Base-by-base conservation (phyloP, 1,139 yeast species). In the Protomyces macrosporus region DNA sequence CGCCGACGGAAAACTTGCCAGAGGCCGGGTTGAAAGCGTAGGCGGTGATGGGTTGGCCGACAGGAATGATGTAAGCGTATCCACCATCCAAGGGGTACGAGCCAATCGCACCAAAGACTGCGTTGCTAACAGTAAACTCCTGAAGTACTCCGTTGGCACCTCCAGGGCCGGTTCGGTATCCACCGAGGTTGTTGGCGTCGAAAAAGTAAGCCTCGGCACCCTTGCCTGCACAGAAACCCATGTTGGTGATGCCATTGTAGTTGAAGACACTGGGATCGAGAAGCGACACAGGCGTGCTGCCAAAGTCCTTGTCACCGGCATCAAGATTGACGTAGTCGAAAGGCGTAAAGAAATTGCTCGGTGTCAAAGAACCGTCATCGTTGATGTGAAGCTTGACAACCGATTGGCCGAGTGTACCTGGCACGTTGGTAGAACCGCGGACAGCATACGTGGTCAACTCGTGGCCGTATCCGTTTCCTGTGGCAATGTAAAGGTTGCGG, bases 1-100 rank as follows among this genome's bases (percentile, higher is more conserved):
- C 58, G 9, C 51, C 58, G n/a, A 32, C 23, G 16, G 58, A 39
- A 35, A 54, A 54, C 10, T 32, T 50, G 37, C 37, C 37, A 16
- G 53, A 32, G 33, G 48, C 40, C 9, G 50, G 37, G 23, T 23
- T 32, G 37, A 54, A 54, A 10, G 36, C 35, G 32, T 54, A 54
- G 14, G 58, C 58, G 10, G 37, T 42, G 50, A 39, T 39, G 16
- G 40, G 48, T 4, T 40, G 36, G 1, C 58, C 58, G 7, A 42
- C 58, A 10, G 58, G 58, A 6, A 23, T 39, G 51, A 54, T 39
- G 37, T 54, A 54, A 3, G 50, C 51, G 37, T 54, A 54, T 6
- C 58, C 58, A 7, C 58, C 58, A 5, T 54, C 58, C 6, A 39
- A 7, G 9, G 58, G 58, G 42, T 54, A 54, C 10, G 58, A 54